Evolutionary conservation across 192 early-diverging fungal genomes (phyloP).

Genomic region (Rhizophagus sp.): DNA sequence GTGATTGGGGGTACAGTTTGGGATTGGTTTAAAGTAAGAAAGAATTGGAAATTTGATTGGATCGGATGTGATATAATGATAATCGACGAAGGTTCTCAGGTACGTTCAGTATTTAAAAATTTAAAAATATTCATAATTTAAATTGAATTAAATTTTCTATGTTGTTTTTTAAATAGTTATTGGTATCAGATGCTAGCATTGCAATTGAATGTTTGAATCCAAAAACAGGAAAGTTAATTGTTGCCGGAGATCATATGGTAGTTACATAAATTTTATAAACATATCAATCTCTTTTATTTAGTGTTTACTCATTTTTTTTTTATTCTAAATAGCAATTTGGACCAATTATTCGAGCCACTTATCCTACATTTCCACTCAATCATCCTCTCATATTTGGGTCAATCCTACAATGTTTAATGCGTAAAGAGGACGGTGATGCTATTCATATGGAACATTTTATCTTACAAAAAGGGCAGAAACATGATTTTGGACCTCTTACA

Average conservation of each 20-base stretch:
- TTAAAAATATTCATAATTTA: no score
- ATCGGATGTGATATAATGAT: constrained; percentile 36
- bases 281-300: neutral
- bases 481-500: constrained; percentile 50
- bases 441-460: constrained; percentile 31
- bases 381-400: constrained; percentile 48
- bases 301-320: no score
- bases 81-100: constrained; percentile 44
- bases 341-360: constrained; percentile 45
- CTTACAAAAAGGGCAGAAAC: constrained; percentile 30
- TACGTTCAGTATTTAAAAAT: neutral
- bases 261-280: neutral
- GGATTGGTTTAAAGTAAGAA: constrained; percentile 42
- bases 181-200: constrained; percentile 47
- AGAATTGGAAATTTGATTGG: neutral
- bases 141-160: no score
- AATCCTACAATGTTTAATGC: constrained; percentile 54
- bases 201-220: constrained; percentile 44
- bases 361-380: constrained; percentile 34
- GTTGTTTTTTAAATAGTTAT: constrained; percentile 27
- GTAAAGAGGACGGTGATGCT: constrained; percentile 27
- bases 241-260: constrained; percentile 55
- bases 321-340: constrained; percentile 40
- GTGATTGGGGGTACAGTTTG: constrained; percentile 42
- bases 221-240: constrained; percentile 38